Conservation (phyloP, 805 yeast species). For the Danielozyma ontarioensis region DNA sequence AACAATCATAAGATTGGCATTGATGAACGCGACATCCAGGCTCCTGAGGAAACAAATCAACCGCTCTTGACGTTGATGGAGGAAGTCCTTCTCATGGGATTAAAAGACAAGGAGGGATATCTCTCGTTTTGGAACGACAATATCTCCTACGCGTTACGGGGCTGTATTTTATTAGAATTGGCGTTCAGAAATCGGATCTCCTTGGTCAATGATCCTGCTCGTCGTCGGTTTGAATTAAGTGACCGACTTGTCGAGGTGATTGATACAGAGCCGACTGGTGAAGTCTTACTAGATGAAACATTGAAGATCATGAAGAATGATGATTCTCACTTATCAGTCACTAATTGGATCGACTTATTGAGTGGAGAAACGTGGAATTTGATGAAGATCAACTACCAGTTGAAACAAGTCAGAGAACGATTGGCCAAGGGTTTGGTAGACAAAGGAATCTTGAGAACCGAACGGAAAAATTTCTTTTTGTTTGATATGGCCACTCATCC, state of each 20-base stretch:
- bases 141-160: conserved; percentile 92
- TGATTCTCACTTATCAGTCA: conserved; percentile 70
- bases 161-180: conserved; percentile 86
- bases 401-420: conserved; percentile 95
- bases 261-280: conserved; percentile 87
- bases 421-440: conserved; percentile 95
- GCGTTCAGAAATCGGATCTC: conserved; percentile 87
- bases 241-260: conserved; percentile 86
- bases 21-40: conserved; percentile 66
- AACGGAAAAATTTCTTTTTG: conserved; percentile 85
- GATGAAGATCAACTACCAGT: conserved; percentile 88
- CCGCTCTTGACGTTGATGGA: conserved; percentile 93
- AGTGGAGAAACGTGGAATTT: conserved; percentile 98
- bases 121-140: conserved; percentile 97
- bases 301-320: conserved; percentile 83
- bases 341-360: conserved; percentile 89
- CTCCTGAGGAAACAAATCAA: conserved; percentile 29
- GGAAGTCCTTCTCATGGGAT: conserved; percentile 87
- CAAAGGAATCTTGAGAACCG: conserved; percentile 93
- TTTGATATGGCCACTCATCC: conserved; percentile 99
- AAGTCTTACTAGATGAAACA: conserved; percentile 90
- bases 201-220: conserved; percentile 86
- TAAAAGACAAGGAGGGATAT: conserved; percentile 94
- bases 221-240: conserved; percentile 80
- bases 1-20: conserved; percentile 72